A percentile compares a stretch with the other conserved stretches of the same genome.
Evolutionary conservation across 2,329 filamentous ascomycete genomes (phyloP).

Genomic region (Catunica adiposa): DNA sequence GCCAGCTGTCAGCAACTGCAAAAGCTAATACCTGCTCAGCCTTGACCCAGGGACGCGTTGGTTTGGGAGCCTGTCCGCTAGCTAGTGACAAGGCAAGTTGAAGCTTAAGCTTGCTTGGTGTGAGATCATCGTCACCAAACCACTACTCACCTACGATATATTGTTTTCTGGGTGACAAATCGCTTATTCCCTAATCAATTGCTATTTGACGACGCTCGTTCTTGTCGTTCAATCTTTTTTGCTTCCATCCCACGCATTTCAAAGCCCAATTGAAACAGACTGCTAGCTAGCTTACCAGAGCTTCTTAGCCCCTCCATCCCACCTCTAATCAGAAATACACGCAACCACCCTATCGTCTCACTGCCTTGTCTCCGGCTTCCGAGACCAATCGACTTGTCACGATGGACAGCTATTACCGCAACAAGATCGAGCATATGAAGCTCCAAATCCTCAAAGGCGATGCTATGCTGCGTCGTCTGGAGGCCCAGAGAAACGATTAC

Average conservation of each 20-base stretch:
- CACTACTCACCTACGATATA: neutral
- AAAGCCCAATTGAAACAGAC: neutral
- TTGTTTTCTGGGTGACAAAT: neutral
- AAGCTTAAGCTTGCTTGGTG: neutral
- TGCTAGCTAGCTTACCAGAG: too few relatives aligned
- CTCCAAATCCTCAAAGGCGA: conserved; percentile 99
- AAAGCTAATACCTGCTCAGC: neutral
- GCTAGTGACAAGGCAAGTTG: conserved; percentile 6
- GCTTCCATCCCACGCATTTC: too few relatives aligned
- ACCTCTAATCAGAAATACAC: too few relatives aligned
- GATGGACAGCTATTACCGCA: conserved; percentile 99
- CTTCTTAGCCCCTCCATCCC: too few relatives aligned
- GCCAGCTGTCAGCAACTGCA: neutral
- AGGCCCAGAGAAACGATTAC: conserved; percentile 98
- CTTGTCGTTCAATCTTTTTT: too few relatives aligned
- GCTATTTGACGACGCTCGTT: too few relatives aligned
- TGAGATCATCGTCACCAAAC: neutral
- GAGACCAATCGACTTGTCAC: conserved; percentile 19
- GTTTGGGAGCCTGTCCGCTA: conserved; percentile 10
- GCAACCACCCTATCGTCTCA: too few relatives aligned
- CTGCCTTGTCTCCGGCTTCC: too few relatives aligned
- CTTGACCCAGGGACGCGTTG: conserved; percentile 9
- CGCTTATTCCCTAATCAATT: too few relatives aligned
- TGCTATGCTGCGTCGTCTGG: conserved; percentile 80
- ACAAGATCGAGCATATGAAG: conserved; percentile 99